These are phyloP conservation scores for Ganoderma sinense DNA, from an alignment of 1,284 basidiomycete genomes.

Conservation along the genomic window DNA sequence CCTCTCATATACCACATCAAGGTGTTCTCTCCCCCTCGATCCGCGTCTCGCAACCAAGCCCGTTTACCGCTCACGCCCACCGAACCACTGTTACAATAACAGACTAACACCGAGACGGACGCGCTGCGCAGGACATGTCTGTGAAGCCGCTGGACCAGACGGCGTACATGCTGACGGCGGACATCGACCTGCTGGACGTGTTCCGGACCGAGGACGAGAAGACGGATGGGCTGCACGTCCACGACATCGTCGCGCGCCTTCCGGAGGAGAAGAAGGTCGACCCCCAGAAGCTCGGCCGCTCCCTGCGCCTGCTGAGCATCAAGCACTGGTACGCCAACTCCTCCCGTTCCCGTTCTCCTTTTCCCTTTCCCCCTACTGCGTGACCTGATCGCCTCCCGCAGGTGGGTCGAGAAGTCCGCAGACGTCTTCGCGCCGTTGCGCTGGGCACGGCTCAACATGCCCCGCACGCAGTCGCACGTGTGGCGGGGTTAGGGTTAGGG, in stretches of 20 bases:
- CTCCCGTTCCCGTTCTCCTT: no score
- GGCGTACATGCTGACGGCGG: slow-evolving; percentile 6
- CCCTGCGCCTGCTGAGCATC: slow-evolving; percentile 6
- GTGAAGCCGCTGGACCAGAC: not conserved
- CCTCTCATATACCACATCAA: no score
- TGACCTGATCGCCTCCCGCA: no score
- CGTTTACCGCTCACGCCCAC: no score
- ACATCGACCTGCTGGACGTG: slow-evolving; percentile 4
- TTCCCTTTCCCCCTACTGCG: not conserved
- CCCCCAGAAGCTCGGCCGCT: slow-evolving; percentile 6
- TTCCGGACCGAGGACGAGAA: slow-evolving; percentile 5
- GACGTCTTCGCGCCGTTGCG: slow-evolving; percentile 8
- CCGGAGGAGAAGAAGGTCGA: slow-evolving; percentile 10
- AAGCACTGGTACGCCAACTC: slow-evolving; percentile 6
- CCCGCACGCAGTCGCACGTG: not conserved
- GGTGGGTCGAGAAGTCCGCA: slow-evolving; percentile 9
- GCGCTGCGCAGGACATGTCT: slow-evolving; percentile 3
- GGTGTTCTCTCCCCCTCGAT: no score
- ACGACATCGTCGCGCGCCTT: slow-evolving; percentile 7
- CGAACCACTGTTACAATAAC: no score
- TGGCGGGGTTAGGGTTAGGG: no score
- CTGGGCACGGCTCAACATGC: slow-evolving; percentile 2
- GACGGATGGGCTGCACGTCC: not conserved
- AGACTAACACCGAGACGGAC: no score
- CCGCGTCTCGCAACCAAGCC: no score